These are phyloP conservation scores for Nitzschia inconspicua DNA, from an alignment of 108 stramenopile genomes.

Conservation along the genomic window DNA sequence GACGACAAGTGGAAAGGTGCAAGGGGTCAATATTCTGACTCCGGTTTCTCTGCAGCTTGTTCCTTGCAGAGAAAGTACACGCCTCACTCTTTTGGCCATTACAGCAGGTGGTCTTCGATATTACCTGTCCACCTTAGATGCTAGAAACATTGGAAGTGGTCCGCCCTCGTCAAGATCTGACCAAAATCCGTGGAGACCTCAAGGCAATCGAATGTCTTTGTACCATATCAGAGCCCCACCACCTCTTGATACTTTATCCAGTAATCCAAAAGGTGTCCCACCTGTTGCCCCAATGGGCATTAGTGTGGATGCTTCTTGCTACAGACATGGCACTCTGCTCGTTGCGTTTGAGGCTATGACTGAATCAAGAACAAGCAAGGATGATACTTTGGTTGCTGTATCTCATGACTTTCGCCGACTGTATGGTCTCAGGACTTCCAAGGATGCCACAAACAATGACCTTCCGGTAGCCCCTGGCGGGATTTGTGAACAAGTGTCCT, in stretches of 20 bases:
- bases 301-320: conserved; percentile 54
- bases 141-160: conserved; percentile 22
- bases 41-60: conserved; percentile 79
- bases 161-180: conserved; percentile 16
- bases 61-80: conserved; percentile 54
- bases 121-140: conserved; percentile 60
- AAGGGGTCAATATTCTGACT: conserved; percentile 20
- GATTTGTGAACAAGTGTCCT: conserved; percentile 61
- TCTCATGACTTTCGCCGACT: no score
- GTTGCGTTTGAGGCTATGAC: conserved; percentile 44
- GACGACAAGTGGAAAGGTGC: neutral
- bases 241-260: no score
- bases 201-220: conserved; percentile 57
- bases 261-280: conserved; percentile 3
- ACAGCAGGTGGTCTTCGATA: conserved; percentile 79
- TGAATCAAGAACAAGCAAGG: conserved; percentile 2
- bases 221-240: conserved; percentile 83
- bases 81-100: conserved; percentile 72
- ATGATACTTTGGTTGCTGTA: conserved; percentile 60
- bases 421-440: no score
- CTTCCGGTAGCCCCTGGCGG: conserved; percentile 47
- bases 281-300: no score
- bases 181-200: conserved; percentile 21
- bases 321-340: conserved; percentile 55
- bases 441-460: conserved; percentile 17